phyloP scores from a whole-genome alignment of 495 filamentous ascomycete species.

The Tuber umbilicatum region DNA sequence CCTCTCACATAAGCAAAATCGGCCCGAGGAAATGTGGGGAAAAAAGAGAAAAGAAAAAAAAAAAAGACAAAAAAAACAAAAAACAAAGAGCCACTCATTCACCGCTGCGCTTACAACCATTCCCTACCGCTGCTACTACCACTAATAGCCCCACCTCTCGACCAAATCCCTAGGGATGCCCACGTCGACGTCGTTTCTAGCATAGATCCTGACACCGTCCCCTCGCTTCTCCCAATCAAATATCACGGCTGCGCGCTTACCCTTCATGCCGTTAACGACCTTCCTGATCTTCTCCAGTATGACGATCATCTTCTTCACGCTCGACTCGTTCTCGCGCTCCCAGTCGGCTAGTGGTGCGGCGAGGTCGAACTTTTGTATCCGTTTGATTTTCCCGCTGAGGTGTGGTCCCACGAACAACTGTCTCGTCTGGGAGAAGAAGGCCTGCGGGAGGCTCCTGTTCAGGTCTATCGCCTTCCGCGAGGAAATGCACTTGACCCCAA shows the following conservation, averaged over 20 bases:
- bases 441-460: conserved; percentile 27
- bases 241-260: conserved; percentile 18
- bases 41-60: not conserved
- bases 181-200: conserved; percentile 1
- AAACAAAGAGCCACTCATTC: not conserved
- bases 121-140: not conserved
- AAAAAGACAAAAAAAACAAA: not conserved
- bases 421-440: conserved; percentile 31
- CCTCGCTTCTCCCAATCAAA: conserved; percentile 14
- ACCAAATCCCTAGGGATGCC: conserved; percentile 27
- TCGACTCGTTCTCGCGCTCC: conserved; percentile 23
- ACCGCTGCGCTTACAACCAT: no score
- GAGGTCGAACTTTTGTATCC: conserved; percentile 25
- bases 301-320: conserved; percentile 19
- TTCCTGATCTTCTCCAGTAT: conserved; percentile 13
- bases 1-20: conserved; percentile 5
- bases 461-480: not conserved
- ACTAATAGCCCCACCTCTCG: conserved; percentile 27
- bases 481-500: conserved; percentile 26
- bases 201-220: conserved; percentile 25
- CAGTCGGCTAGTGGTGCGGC: conserved; percentile 15
- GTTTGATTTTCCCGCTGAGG: conserved; percentile 9
- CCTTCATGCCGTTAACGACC: conserved; percentile 22
- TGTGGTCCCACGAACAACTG: conserved; percentile 29
- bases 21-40: not conserved